A percentile compares a stretch with the other conserved stretches of the same genome.
These are phyloP conservation scores for Fusarium nanum DNA, from an alignment of 2,329 filamentous ascomycete species.

Conservation along the genomic window DNA sequence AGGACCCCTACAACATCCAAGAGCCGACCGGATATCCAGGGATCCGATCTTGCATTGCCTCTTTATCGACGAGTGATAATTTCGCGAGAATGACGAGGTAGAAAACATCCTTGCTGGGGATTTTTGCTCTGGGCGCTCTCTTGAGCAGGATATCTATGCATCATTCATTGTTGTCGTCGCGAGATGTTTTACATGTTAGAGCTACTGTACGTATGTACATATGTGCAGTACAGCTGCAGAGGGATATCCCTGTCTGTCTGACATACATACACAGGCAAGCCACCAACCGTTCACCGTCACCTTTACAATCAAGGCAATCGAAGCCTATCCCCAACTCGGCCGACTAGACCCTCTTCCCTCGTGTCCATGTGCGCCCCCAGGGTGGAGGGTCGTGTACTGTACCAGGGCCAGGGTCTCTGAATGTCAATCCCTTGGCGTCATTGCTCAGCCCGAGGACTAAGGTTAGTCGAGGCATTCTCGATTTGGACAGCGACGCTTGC, in stretches of 20 bases:
- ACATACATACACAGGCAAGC: conserved; percentile 31
- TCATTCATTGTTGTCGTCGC: conserved; percentile 11
- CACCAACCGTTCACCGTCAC: conserved; percentile 41
- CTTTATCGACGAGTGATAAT: background rate
- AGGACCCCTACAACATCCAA: conserved; percentile 16
- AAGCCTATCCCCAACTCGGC: conserved; percentile 41
- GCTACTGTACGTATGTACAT: background rate
- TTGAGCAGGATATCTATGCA: conserved; percentile 11
- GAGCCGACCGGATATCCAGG: conserved; percentile 32
- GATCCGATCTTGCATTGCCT: conserved; percentile 30
- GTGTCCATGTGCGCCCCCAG: conserved; percentile 34
- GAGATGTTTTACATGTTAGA: background rate
- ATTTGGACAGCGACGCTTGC: conserved; percentile 40
- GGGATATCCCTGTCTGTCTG: conserved; percentile 33
- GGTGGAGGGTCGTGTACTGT: conserved; percentile 17
- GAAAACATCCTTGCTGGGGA: background rate
- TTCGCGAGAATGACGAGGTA: conserved; percentile 23
- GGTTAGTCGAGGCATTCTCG: conserved; percentile 14
- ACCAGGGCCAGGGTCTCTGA: conserved; percentile 7
- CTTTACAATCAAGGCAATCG: conserved; percentile 43
- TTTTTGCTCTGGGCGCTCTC: background rate
- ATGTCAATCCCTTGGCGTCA: conserved; percentile 28
- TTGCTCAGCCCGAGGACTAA: conserved; percentile 30
- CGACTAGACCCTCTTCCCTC: conserved; percentile 31
- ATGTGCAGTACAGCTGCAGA: conserved; percentile 1